These are phyloP conservation scores for Fusarium duplospermum DNA, from an alignment of 2,329 filamentous ascomycete genomes.

Conservation along the genomic window DNA sequence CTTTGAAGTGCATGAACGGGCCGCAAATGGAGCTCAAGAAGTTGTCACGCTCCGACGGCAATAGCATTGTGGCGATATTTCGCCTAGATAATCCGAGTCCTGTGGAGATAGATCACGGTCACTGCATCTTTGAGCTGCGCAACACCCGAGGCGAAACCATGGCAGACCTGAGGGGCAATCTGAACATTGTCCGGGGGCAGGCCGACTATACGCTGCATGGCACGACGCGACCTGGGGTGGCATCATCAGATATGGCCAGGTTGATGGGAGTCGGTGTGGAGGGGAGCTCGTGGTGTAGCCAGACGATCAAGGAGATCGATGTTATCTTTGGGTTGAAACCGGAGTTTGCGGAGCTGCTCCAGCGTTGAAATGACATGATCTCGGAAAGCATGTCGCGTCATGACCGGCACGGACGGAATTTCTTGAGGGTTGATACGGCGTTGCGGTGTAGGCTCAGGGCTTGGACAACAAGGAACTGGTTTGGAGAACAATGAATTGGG, in stretches of 20 bases:
- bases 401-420: not conserved
- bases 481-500: not conserved
- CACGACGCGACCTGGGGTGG: conserved; percentile 18
- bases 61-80: conserved; percentile 36
- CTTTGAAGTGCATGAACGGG: conserved; percentile 44
- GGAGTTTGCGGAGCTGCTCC: conserved; percentile 21
- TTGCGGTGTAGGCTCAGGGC: conserved; percentile 1
- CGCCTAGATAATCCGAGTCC: conserved; percentile 46
- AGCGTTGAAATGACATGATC: conserved; percentile 11
- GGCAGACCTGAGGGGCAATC: conserved; percentile 44
- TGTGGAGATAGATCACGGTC: conserved; percentile 48
- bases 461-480: not conserved
- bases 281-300: conserved; percentile 43
- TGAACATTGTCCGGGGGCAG: conserved; percentile 44
- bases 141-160: conserved; percentile 42
- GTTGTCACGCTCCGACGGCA: conserved; percentile 27
- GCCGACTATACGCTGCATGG: conserved; percentile 47
- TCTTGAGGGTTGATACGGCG: not conserved
- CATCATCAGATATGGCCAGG: conserved; percentile 33
- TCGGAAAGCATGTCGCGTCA: not conserved
- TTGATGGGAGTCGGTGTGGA: conserved; percentile 43
- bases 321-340: conserved; percentile 30
- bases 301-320: conserved; percentile 45
- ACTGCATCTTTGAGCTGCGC: conserved; percentile 48
- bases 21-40: conserved; percentile 38